These are phyloP conservation scores for Eruca vesicaria DNA, from an alignment of 441 rosid species.

Conservation along the genomic window DNA sequence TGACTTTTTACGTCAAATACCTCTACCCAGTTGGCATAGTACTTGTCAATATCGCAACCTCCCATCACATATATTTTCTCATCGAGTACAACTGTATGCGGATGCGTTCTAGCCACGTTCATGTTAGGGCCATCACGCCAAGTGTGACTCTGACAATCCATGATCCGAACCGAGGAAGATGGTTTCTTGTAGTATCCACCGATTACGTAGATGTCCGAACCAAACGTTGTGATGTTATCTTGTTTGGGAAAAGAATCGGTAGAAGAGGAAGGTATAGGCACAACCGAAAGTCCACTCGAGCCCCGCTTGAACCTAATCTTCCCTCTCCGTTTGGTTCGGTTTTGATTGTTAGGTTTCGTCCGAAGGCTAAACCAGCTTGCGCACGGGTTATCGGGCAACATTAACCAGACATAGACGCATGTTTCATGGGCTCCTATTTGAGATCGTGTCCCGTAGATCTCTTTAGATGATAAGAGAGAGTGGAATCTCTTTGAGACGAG, in stretches of 20 bases:
- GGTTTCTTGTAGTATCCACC: background rate
- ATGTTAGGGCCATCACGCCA: background rate
- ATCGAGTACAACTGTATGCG: background rate
- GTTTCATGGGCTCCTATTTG: constrained; percentile 39
- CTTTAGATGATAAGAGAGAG: constrained; percentile 47
- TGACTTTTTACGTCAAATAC: constrained; percentile 45
- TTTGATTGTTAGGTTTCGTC: background rate
- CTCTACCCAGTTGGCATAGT: constrained; percentile 29
- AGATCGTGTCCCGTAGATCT: constrained; percentile 48
- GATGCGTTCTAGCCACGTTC: background rate
- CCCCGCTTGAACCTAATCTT: background rate
- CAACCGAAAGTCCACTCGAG: background rate
- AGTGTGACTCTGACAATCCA: no score
- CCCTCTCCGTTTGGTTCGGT: background rate
- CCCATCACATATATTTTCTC: constrained; percentile 44
- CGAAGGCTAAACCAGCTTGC: constrained; percentile 37
- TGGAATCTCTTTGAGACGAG: constrained; percentile 56
- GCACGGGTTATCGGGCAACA: background rate
- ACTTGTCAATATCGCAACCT: background rate
- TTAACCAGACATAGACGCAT: constrained; percentile 45
- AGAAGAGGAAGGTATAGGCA: constrained; percentile 42
- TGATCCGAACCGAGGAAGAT: background rate
- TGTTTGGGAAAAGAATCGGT: constrained; percentile 2
- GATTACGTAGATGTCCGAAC: background rate
- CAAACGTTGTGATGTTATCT: background rate